These are phyloP conservation scores for Pyrus hybrid DNA, from an alignment of 331 rosid species.

Conservation along the genomic window DNA sequence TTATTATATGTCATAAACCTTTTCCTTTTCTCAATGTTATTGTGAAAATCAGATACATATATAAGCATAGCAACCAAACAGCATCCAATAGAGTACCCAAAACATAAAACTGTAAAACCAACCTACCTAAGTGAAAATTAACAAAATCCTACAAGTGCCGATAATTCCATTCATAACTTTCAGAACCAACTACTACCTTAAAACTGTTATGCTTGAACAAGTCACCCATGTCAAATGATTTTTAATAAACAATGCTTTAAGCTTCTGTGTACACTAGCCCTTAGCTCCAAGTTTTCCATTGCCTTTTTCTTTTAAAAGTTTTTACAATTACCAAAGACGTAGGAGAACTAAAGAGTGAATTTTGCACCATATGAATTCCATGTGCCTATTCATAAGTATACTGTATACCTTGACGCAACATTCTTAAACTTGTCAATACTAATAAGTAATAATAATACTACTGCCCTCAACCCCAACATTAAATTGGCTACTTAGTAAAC, in stretches of 20 bases:
- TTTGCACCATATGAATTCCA: not conserved
- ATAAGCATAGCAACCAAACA: not conserved
- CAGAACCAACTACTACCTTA: too few relatives aligned
- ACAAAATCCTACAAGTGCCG: too few relatives aligned
- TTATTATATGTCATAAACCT: not conserved
- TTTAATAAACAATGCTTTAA: not conserved
- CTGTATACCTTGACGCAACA: not conserved
- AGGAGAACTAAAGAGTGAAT: not conserved
- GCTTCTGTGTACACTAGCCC: not conserved
- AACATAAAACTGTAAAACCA: too few relatives aligned
- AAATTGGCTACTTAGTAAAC: too few relatives aligned
- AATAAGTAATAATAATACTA: too few relatives aligned
- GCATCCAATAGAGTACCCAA: too few relatives aligned
- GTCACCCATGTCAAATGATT: too few relatives aligned
- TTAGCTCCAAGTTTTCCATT: not conserved
- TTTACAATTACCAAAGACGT: not conserved
- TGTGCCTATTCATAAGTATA: not conserved
- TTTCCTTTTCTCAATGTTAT: not conserved
- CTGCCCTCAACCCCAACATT: too few relatives aligned
- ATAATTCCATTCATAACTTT: too few relatives aligned
- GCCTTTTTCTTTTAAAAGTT: not conserved
- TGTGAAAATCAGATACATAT: not conserved
- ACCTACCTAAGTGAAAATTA: too few relatives aligned
- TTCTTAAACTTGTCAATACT: too few relatives aligned
- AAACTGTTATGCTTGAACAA: too few relatives aligned